Evolutionary conservation across 2,329 filamentous ascomycete genomes (phyloP), one percentile per base, ranked within the genome.

Genomic region (Sporothrix protearum): DNA sequence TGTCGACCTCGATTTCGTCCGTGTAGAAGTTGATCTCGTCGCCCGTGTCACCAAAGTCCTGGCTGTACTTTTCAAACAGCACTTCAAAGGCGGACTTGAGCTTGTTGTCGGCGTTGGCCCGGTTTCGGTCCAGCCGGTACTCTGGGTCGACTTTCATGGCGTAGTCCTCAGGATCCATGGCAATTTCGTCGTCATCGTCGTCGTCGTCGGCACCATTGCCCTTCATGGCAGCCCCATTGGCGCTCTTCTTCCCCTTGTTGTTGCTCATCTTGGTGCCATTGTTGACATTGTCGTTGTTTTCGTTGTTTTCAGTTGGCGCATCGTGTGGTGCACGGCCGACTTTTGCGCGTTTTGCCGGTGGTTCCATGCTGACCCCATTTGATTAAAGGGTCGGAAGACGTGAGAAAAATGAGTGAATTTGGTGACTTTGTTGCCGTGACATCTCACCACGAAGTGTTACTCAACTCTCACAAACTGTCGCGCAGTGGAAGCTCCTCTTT

Each of bases 11-110:
- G 63, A 98, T 89, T 72, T 92, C 85, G 70, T 93, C 94, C 0
- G 92, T 95, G 67, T 85, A 84, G 71, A 97, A 84, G 79, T 98
- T 93, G 76, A 98, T 94, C 81, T 97, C 94, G 80, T 98, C 95
- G 70, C 91, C 94, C 68, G 95, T 85, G 4, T 90, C 91, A 1
- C 89, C 89, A 77, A 97, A 97, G 78, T 97, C 92, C 74, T 86
- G 89, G 69, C 86, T 89, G 79, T 97, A 97, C 80, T 97, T 97
- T 73, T 91, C 88, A 78, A 97, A 97, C 71, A 98, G 97, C 71
- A 88, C 84, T 78, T 97, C 94, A 79, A 97, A 96, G 5, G 89
- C 89, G n/a, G 89, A 90, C 79, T 96, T 95, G 53, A 97, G 86
- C 72, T 89, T 89, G 74, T 85, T 83, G 73, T 92, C 89, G 71